A percentile compares a stretch with the other conserved stretches of the same genome.
Evolutionary conservation across 306 rosid species (phyloP).

Genomic region (Echinosophora koreensis): DNA sequence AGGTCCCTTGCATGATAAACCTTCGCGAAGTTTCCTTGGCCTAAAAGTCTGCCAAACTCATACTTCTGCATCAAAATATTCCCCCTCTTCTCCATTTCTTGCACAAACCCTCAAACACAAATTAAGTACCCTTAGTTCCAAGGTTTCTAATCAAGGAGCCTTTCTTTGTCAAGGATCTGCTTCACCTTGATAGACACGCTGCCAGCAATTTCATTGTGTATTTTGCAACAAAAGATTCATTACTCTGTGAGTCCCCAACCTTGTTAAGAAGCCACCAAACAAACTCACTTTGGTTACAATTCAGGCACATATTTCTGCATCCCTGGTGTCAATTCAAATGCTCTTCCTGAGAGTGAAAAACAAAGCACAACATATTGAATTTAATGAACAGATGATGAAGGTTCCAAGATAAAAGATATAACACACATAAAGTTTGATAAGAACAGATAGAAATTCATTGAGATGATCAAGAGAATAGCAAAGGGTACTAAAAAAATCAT

Average conservation of each 20-base stretch:
- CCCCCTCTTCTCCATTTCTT: slow-evolving; percentile 50
- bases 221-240: slow-evolving; percentile 27
- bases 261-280: slow-evolving; percentile 14
- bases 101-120: slow-evolving; percentile 37
- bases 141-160: slow-evolving; percentile 2
- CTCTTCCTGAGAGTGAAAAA: slow-evolving; percentile 25
- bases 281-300: not conserved
- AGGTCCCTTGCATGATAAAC: slow-evolving; percentile 61
- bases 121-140: not conserved
- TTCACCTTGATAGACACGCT: slow-evolving; percentile 8
- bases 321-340: not conserved
- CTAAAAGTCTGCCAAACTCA: slow-evolving; percentile 52
- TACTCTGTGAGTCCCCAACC: slow-evolving; percentile 17
- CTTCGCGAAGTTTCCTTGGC: slow-evolving; percentile 60
- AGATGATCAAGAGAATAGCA: slow-evolving; percentile 24
- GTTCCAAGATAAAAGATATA: slow-evolving; percentile 9
- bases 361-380: slow-evolving; percentile 2
- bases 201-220: slow-evolving; percentile 31
- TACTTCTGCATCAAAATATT: slow-evolving; percentile 53
- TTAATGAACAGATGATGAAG: slow-evolving; percentile 18
- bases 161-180: slow-evolving; percentile 17
- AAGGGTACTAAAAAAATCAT: not conserved
- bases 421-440: not conserved
- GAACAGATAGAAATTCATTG: slow-evolving; percentile 3
- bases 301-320: slow-evolving; percentile 43